Evolutionary conservation across 208 protist species (phyloP), one percentile per base, ranked within the genome.

Genomic region (Vickermania ingenoplastis): DNA sequence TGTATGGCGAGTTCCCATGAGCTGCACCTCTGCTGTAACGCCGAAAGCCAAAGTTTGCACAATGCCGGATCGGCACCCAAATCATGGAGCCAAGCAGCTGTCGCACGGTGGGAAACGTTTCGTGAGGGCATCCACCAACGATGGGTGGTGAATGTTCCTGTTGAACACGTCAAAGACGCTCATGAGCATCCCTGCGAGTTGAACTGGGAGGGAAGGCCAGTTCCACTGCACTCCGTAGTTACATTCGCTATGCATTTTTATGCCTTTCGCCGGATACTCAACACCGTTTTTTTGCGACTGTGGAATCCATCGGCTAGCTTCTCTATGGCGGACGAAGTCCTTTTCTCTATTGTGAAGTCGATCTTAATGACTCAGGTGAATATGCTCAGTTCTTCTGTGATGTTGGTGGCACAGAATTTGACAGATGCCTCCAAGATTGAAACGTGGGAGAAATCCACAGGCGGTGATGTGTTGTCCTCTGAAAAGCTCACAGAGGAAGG

Each of bases 191-290:
- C 7, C 7, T 7, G 17, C 36, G 11, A 7, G 7, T 17, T n/a
- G 17, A 27, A 55, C 51, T 13, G 24, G 7, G 51, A n/a, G 21
- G 13, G 21, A 5, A 28, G 13, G 13, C 5, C 51, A 22, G 22
- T 22, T 55, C 22, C 26, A 5, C 62, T 84, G 48, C 69, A 79
- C 55, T 59, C 36, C 13, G 23, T 83, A 41, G 64, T 84, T 17
- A 75, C 54, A 11, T 62, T 85, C 28, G 74, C 69, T 3, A 55
- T 80, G 58, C 83, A 90, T 66, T 90, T 76, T 64, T 63, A 67
- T 57, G 68, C 73, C 30, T 76, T 90, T 49, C 65, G 71, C 45
- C 67, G 71, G 24, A 59, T 83, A 31, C 59, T 86, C 11, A 73
- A 68, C 22, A 66, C 78, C 67, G 68, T 69, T 13, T 72, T 79